Percentiles rank a stretch among this genome's conserved stretches.
Conservation (phyloP, 2,329 filamentous ascomycete species). For the Orbilia javanica region DNA sequence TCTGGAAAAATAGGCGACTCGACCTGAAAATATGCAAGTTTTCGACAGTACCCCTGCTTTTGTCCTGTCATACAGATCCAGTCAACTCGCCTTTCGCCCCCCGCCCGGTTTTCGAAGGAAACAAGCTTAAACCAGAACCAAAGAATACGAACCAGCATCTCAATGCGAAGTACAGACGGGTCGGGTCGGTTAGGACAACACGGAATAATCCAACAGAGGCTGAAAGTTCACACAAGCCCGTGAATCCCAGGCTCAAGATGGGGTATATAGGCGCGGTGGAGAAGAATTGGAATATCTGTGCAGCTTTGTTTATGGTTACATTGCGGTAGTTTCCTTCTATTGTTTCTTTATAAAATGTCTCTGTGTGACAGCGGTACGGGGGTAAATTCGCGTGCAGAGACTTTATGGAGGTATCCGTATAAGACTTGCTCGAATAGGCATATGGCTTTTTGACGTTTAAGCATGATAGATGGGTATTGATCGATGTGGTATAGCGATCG, state of each 20-base stretch:
- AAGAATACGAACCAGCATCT: neutral
- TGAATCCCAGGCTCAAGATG: neutral
- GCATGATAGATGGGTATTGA: neutral
- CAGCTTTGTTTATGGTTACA: neutral
- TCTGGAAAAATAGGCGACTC: neutral
- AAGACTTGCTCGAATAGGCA: too few relatives aligned
- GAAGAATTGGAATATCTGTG: neutral
- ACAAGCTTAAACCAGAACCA: neutral
- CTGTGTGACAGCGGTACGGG: neutral
- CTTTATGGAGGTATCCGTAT: too few relatives aligned
- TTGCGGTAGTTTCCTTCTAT: neutral
- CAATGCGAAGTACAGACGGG: neutral
- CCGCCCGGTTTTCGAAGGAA: neutral
- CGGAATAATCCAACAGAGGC: conserved; percentile 7
- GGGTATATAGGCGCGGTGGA: neutral
- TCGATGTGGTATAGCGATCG: neutral
- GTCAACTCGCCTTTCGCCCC: neutral
- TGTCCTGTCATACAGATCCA: neutral
- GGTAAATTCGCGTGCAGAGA: neutral
- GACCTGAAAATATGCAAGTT: neutral
- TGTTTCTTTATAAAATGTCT: neutral
- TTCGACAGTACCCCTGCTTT: neutral
- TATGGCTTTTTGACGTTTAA: neutral
- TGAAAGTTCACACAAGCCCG: neutral
- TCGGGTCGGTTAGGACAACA: neutral